A percentile compares a stretch with the other conserved stretches of the same genome.
phyloP scores from a whole-genome alignment of 305 asterid species.

The Caryopteris hybrid region DNA sequence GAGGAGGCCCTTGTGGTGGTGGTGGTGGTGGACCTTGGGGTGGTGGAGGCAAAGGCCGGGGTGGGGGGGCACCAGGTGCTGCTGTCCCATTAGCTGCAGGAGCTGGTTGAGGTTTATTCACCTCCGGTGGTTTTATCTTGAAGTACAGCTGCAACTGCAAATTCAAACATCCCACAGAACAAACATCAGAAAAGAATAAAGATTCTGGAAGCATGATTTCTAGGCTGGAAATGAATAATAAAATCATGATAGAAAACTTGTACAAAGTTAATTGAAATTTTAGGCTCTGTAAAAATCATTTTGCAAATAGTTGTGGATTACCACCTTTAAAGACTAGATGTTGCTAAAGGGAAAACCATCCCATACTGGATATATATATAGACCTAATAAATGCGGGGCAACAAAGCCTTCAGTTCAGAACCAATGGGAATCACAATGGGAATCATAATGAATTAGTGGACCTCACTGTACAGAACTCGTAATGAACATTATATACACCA shows the following conservation, averaged over 20 bases:
- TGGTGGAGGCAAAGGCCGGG: slow-evolving; percentile 69
- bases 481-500: neutral
- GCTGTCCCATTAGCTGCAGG: slow-evolving; percentile 57
- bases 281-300: neutral
- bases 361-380: neutral
- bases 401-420: neutral
- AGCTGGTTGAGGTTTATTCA: slow-evolving; percentile 58
- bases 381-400: neutral
- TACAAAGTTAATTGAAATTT: neutral
- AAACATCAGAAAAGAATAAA: slow-evolving; percentile 1
- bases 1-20: slow-evolving; percentile 67
- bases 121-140: slow-evolving; percentile 84
- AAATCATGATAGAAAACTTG: neutral
- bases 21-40: slow-evolving; percentile 81
- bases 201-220: neutral
- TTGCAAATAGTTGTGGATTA: neutral
- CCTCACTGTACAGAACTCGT: neutral
- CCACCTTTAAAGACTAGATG: neutral
- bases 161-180: slow-evolving; percentile 9
- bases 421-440: too few species aligned
- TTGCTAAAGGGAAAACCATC: neutral
- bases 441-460: neutral
- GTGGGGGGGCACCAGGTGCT: slow-evolving; percentile 63
- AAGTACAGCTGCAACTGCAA: slow-evolving; percentile 86
- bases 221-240: neutral